Evolutionary conservation across 2,329 filamentous ascomycete genomes (phyloP).

Genomic region (Fusarium sp.): DNA sequence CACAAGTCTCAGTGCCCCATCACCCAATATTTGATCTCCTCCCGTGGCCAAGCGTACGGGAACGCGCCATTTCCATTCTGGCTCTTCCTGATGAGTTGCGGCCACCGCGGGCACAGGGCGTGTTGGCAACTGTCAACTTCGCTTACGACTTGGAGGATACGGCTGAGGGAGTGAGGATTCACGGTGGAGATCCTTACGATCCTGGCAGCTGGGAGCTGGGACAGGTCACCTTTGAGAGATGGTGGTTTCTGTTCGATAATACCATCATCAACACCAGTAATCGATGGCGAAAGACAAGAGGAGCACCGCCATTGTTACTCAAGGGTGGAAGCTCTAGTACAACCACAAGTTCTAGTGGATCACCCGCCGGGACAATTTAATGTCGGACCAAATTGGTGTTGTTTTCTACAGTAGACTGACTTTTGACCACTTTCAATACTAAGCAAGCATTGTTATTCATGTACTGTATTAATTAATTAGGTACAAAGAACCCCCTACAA

Average conservation of each 20-base stretch:
- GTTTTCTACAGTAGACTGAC: neutral
- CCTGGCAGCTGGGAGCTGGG: conserved; percentile 66
- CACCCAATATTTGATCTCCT: conserved; percentile 68
- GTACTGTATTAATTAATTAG: neutral
- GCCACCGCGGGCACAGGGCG: conserved; percentile 58
- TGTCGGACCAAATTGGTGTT: neutral
- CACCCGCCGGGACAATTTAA: conserved; percentile 2
- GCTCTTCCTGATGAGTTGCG: conserved; percentile 59
- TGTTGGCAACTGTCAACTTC: conserved; percentile 61
- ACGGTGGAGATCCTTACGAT: conserved; percentile 61
- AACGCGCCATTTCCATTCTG: conserved; percentile 64
- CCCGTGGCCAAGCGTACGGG: conserved; percentile 66
- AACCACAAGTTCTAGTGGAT: conserved; percentile 2
- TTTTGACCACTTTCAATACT: neutral
- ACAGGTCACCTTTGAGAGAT: conserved; percentile 66
- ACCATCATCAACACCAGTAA: conserved; percentile 66
- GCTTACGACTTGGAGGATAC: conserved; percentile 68
- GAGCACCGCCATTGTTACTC: conserved; percentile 50
- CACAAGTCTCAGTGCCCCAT: conserved; percentile 63
- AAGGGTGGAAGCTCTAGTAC: conserved; percentile 17
- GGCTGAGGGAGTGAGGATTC: conserved; percentile 63
- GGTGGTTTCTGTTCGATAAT: conserved; percentile 70
- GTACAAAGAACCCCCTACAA: neutral
- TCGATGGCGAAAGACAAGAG: conserved; percentile 59
- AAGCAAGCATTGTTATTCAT: neutral